phyloP scores from a whole-genome alignment of 2,329 filamentous ascomycete genomes.

The Hypoxylon sp. region DNA sequence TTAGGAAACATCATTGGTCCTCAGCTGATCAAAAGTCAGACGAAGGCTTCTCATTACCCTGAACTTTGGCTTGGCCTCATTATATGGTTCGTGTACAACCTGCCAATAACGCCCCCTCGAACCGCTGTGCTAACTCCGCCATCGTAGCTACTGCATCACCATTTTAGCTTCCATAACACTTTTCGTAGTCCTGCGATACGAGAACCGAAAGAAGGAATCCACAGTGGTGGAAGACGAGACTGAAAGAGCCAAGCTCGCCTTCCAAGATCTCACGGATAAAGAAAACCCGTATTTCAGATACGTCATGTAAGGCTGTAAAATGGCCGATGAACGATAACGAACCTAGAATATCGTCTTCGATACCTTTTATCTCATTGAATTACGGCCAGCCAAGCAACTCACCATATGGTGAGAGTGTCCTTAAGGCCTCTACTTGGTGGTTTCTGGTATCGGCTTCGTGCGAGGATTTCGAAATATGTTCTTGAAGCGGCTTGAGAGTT shows the following conservation, averaged over 20 bases:
- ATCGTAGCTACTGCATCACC: constrained; percentile 74
- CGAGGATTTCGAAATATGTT: constrained; percentile 37
- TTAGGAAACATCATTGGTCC: constrained; percentile 80
- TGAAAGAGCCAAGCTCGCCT: constrained; percentile 75
- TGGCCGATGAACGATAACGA: constrained; percentile 6
- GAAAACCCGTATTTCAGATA: constrained; percentile 78
- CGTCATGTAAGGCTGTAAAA: constrained; percentile 57
- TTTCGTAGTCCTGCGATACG: constrained; percentile 71
- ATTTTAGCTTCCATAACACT: constrained; percentile 70
- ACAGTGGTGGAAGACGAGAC: constrained; percentile 67
- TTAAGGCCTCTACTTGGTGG: constrained; percentile 21
- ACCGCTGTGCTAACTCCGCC: constrained; percentile 31
- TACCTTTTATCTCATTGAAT: neutral
- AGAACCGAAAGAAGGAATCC: constrained; percentile 68
- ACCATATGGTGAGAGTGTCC: neutral
- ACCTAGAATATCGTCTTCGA: neutral
- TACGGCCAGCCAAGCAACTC: neutral
- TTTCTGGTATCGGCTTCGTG: constrained; percentile 23
- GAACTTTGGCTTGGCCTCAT: constrained; percentile 79
- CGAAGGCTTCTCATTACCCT: constrained; percentile 76
- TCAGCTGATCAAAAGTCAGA: constrained; percentile 77
- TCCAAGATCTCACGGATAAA: constrained; percentile 77
- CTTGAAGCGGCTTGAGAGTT: constrained; percentile 46
- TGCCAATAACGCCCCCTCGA: neutral
- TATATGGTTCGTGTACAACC: constrained; percentile 60